phyloP scores from a whole-genome alignment of 345 rosid species.

The Mangifera indica region DNA sequence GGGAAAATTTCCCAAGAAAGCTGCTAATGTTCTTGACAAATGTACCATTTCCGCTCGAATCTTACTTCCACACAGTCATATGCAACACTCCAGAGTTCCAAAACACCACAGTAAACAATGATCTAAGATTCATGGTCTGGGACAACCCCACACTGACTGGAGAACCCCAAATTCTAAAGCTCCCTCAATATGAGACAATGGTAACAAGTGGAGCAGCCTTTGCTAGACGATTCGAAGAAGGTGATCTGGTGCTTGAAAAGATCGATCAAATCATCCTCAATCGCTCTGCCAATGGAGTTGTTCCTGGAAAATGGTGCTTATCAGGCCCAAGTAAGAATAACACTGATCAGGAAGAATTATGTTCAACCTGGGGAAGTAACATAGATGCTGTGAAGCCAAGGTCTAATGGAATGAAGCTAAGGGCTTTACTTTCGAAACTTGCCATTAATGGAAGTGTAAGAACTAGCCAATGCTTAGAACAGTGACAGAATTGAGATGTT shows the following conservation, averaged over 20 bases:
- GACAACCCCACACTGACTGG: background rate
- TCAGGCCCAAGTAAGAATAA: background rate
- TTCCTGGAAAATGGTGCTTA: conserved; percentile 33
- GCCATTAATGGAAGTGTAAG: conserved; percentile 5
- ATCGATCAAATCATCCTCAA: conserved; percentile 23
- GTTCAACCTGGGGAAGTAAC: conserved; percentile 21
- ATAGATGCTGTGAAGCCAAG: conserved; percentile 29
- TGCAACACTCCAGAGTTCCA: conserved; percentile 41
- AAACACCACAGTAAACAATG: conserved; percentile 26
- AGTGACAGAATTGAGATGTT: background rate
- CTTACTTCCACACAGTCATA: conserved; percentile 39
- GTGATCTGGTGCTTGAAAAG: conserved; percentile 16
- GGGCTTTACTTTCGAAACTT: conserved; percentile 18
- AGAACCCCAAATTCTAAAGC: background rate
- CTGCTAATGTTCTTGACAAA: conserved; percentile 38
- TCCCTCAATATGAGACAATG: conserved; percentile 14
- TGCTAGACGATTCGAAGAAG: conserved; percentile 29
- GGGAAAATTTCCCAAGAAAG: conserved; percentile 41
- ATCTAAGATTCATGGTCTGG: conserved; percentile 23
- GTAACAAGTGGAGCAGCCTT: conserved; percentile 26
- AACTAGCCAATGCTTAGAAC: conserved; percentile 21
- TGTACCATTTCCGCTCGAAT: conserved; percentile 27
- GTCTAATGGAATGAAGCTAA: conserved; percentile 24
- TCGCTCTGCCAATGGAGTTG: conserved; percentile 18
- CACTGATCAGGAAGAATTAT: conserved; percentile 15